Conservation (phyloP, 2,329 filamentous ascomycete genomes). For the Chrysoporthe austroafricana region DNA sequence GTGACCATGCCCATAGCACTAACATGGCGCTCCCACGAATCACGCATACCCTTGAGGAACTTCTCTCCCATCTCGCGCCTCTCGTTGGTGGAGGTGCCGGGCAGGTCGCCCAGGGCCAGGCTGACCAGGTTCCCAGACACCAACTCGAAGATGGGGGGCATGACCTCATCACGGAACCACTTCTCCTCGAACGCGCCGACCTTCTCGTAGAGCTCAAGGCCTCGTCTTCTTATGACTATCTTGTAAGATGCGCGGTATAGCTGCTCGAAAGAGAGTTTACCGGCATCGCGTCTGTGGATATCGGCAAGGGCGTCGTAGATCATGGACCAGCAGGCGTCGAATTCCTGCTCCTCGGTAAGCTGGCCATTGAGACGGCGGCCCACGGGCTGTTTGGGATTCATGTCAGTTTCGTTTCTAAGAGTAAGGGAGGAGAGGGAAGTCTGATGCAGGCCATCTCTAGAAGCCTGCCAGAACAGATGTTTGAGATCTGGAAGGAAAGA, state of each 20-base stretch:
- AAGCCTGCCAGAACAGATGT: background rate
- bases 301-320: slow-evolving; percentile 78
- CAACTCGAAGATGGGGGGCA: slow-evolving; percentile 69
- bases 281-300: slow-evolving; percentile 92
- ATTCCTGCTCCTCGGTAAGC: slow-evolving; percentile 67
- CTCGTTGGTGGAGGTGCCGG: slow-evolving; percentile 73
- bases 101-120: slow-evolving; percentile 59
- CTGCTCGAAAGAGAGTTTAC: slow-evolving; percentile 88
- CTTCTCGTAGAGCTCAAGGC: slow-evolving; percentile 76
- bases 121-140: slow-evolving; percentile 70
- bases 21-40: slow-evolving; percentile 87
- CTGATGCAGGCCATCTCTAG: background rate
- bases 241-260: slow-evolving; percentile 94
- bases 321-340: slow-evolving; percentile 82
- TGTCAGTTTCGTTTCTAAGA: slow-evolving; percentile 24
- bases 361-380: slow-evolving; percentile 12
- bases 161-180: slow-evolving; percentile 79
- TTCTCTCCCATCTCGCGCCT: slow-evolving; percentile 78
- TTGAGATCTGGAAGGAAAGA: background rate
- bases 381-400: slow-evolving; percentile 33
- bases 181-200: slow-evolving; percentile 80
- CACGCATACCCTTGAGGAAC: slow-evolving; percentile 76
- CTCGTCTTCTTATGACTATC: slow-evolving; percentile 87
- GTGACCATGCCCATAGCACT: slow-evolving; percentile 95
- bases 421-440: background rate